Conservation (phyloP, 1,284 basidiomycete species). For the Ustilago tritici region DNA sequence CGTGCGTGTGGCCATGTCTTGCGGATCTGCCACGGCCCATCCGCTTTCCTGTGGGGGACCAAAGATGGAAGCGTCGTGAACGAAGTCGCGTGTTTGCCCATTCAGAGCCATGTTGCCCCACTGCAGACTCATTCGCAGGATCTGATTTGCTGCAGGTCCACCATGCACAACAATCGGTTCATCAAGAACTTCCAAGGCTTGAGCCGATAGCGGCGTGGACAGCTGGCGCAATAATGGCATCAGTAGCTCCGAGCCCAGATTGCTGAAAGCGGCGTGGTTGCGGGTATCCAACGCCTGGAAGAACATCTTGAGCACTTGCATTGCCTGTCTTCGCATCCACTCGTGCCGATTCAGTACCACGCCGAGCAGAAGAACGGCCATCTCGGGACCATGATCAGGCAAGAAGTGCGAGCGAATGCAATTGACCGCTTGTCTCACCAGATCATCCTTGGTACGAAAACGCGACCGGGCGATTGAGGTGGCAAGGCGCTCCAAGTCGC, state of each 20-base stretch:
- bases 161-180: conserved; percentile 82
- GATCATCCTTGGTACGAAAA: conserved; percentile 93
- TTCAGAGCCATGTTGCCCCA: conserved; percentile 49
- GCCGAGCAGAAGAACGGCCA: conserved; percentile 84
- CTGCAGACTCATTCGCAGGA: conserved; percentile 80
- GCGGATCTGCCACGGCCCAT: conserved; percentile 64
- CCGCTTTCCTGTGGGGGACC: conserved; percentile 62
- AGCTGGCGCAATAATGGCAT: conserved; percentile 89
- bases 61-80: conserved; percentile 56
- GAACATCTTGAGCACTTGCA: conserved; percentile 88
- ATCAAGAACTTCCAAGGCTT: conserved; percentile 90
- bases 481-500: conserved; percentile 86
- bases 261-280: conserved; percentile 75
- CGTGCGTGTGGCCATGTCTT: conserved; percentile 58
- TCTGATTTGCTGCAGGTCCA: conserved; percentile 82
- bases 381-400: conserved; percentile 76
- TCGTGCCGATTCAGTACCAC: conserved; percentile 85
- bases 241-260: conserved; percentile 84
- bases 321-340: conserved; percentile 84
- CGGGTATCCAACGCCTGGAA: conserved; percentile 86
- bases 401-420: conserved; percentile 84
- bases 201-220: conserved; percentile 83
- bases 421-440: conserved; percentile 87
- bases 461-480: conserved; percentile 86
- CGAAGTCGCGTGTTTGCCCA: conserved; percentile 47